A percentile compares a stretch with the other conserved stretches of the same genome.
phyloP scores from a whole-genome alignment of 192 early-diverging fungal species.

The Gryganskiella cystojenkinii region DNA sequence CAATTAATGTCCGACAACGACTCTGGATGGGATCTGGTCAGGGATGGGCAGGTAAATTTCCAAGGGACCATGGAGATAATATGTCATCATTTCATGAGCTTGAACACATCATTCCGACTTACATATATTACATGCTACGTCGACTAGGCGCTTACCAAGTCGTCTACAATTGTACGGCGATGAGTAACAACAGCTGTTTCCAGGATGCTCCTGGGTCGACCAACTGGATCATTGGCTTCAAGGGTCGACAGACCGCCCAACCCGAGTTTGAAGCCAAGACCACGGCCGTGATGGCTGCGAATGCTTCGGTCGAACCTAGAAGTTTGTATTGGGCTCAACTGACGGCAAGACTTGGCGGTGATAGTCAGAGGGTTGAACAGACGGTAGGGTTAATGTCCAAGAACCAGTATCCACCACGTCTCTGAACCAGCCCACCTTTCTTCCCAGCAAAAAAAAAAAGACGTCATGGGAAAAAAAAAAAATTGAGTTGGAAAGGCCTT shows the following conservation, averaged over 20 bases:
- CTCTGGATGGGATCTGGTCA: slow-evolving; percentile 23
- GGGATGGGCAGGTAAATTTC: slow-evolving; percentile 18
- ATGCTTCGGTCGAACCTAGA: slow-evolving; percentile 16
- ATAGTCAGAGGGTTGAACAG: slow-evolving; percentile 4
- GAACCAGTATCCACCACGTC: slow-evolving; percentile 1
- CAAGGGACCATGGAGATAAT: background rate
- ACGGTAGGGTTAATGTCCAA: slow-evolving; percentile 1
- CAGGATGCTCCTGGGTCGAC: slow-evolving; percentile 22
- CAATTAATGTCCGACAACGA: slow-evolving; percentile 18
- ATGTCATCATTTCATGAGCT: no score
- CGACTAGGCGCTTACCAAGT: slow-evolving; percentile 19
- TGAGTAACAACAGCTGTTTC: slow-evolving; percentile 10
- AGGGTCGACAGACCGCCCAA: slow-evolving; percentile 2
- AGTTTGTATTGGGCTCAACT: slow-evolving; percentile 27
- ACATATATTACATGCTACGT: background rate
- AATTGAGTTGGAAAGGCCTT: no score
- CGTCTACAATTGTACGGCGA: slow-evolving; percentile 18
- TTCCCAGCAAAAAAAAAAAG: no score
- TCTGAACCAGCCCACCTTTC: no score
- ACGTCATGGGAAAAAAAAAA: no score
- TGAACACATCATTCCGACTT: background rate
- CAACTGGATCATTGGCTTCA: slow-evolving; percentile 26
- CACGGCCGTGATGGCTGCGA: background rate
- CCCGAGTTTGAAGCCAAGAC: slow-evolving; percentile 18
- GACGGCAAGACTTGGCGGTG: slow-evolving; percentile 1